Conservation (phyloP, 2,329 filamentous ascomycete species). For the Epichloe hybrida region DNA sequence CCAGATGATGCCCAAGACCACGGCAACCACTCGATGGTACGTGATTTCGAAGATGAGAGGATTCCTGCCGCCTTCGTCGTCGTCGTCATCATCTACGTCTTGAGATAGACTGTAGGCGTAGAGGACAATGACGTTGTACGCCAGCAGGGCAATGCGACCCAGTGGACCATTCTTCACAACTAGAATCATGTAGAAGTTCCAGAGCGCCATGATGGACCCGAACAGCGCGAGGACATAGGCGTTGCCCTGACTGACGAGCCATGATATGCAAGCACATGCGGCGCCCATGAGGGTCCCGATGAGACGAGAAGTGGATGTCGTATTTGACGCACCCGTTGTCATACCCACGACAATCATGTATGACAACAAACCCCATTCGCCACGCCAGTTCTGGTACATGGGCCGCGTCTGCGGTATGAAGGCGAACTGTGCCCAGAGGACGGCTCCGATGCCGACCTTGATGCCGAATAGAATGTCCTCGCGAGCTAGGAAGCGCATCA, state of each 20-base stretch:
- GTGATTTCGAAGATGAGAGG: conserved; percentile 83
- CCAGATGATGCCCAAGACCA: conserved; percentile 80
- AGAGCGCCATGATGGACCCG: conserved; percentile 67
- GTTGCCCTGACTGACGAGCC: conserved; percentile 64
- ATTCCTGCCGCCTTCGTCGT: conserved; percentile 73
- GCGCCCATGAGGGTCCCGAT: conserved; percentile 77
- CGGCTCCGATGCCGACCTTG: conserved; percentile 84
- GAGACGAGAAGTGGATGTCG: conserved; percentile 76
- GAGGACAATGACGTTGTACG: conserved; percentile 88
- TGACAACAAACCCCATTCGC: conserved; percentile 90
- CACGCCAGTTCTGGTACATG: conserved; percentile 75
- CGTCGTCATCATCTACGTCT: conserved; percentile 65
- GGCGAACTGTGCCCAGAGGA: conserved; percentile 77
- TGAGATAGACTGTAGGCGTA: conserved; percentile 87
- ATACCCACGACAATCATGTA: conserved; percentile 98
- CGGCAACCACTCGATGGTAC: conserved; percentile 74
- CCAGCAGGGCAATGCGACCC: conserved; percentile 84
- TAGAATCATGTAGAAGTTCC: conserved; percentile 83
- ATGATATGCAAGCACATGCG: conserved; percentile 58
- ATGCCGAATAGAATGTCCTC: conserved; percentile 64
- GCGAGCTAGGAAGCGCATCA: conserved; percentile 34
- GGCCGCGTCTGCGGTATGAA: conserved; percentile 70
- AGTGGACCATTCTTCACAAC: conserved; percentile 75
- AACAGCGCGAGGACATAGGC: conserved; percentile 63
- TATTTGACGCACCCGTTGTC: conserved; percentile 94